A percentile compares a stretch with the other conserved stretches of the same genome.
Evolutionary conservation across 192 early-diverging fungal genomes (phyloP).

Genomic region (Coemansia sp.): DNA sequence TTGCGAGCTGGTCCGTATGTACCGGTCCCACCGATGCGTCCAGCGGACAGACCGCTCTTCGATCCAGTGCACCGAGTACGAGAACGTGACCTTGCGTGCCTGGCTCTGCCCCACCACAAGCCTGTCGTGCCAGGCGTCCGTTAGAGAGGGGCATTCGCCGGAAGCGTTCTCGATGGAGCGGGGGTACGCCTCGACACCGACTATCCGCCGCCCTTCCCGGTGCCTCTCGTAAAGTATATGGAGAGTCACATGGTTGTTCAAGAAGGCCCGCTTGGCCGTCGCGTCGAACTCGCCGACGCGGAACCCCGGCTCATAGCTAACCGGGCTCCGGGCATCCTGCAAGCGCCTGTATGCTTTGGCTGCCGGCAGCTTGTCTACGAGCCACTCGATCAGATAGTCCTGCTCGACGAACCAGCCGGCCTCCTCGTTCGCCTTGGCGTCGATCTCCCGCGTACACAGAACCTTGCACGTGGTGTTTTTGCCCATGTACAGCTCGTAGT

Average conservation of each 20-base stretch:
- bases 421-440: constrained; percentile 37
- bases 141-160: constrained; percentile 31
- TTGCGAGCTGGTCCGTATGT: constrained; percentile 54
- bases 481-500: constrained; percentile 54
- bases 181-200: constrained; percentile 73
- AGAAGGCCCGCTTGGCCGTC: constrained; percentile 42
- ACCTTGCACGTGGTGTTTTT: constrained; percentile 51
- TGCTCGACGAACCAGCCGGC: constrained; percentile 56
- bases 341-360: constrained; percentile 50
- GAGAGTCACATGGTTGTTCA: constrained; percentile 68
- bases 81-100: constrained; percentile 54
- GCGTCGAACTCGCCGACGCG: constrained; percentile 54
- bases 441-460: constrained; percentile 57
- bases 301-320: constrained; percentile 62
- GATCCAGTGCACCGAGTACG: constrained; percentile 72
- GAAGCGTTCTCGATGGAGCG: constrained; percentile 47
- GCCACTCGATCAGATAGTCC: constrained; percentile 65
- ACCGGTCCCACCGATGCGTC: constrained; percentile 66
- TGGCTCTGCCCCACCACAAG: constrained; percentile 35
- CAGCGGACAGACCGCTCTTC: constrained; percentile 55
- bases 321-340: constrained; percentile 3
- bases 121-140: not conserved
- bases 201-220: constrained; percentile 54
- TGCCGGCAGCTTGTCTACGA: constrained; percentile 66
- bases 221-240: constrained; percentile 57